Evolutionary conservation across 2,329 filamentous ascomycete species (phyloP).

Genomic region (Hypoxylon sp.): DNA sequence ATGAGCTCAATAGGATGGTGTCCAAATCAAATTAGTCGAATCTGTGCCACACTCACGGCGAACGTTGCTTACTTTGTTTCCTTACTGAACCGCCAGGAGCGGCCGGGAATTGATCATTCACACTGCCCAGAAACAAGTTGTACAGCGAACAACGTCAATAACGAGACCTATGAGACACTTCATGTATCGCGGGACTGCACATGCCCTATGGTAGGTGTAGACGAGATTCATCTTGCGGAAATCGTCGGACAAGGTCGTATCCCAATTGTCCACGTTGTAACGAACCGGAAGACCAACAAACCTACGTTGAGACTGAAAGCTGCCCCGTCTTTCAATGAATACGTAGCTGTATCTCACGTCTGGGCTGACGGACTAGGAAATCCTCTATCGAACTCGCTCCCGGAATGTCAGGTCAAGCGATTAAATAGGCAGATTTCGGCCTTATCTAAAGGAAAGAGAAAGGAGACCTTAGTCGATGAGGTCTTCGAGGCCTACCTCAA

Average conservation of each 20-base stretch:
- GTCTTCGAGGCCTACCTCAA: no score
- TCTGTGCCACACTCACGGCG: not conserved
- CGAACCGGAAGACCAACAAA: not conserved
- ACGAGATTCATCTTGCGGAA: not conserved
- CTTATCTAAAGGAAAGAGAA: not conserved
- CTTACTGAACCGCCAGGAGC: not conserved
- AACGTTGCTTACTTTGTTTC: not conserved
- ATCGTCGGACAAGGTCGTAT: not conserved
- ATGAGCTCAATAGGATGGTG: conserved; percentile 1
- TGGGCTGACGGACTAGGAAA: not conserved
- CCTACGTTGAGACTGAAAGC: not conserved
- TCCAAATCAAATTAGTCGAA: not conserved
- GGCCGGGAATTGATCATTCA: not conserved
- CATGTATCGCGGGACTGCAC: not conserved
- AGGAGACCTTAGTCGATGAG: no score
- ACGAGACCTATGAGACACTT: not conserved
- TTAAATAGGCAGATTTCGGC: not conserved
- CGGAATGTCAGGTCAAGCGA: not conserved
- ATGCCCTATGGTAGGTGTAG: not conserved
- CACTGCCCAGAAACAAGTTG: not conserved
- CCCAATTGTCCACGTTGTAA: not conserved
- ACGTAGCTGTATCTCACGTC: not conserved
- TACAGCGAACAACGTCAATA: not conserved
- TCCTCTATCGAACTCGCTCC: not conserved
- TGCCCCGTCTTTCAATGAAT: not conserved